Conservation (phyloP, 441 rosid genomes). For the Lepidium campestre region DNA sequence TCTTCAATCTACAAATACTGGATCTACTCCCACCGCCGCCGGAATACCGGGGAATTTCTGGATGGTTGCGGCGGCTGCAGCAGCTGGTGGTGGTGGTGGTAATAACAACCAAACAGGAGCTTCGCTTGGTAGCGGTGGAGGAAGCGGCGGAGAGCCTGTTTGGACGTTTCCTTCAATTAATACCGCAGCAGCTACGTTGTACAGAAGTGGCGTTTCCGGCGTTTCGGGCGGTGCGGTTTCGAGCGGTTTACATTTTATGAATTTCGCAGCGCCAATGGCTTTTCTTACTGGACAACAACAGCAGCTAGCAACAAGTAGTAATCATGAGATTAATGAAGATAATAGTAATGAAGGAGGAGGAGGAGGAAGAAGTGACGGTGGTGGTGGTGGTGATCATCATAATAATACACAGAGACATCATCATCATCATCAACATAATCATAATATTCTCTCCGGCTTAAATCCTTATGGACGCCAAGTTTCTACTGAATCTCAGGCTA, state of each 20-base stretch:
- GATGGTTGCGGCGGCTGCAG: conserved; percentile 30
- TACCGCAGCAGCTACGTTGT: conserved; percentile 26
- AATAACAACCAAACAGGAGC: conserved; percentile 11
- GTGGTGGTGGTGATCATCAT: conserved; percentile 20
- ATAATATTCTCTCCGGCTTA: conserved; percentile 25
- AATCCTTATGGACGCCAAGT: conserved; percentile 27
- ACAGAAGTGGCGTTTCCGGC: conserved; percentile 29
- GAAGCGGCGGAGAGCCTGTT: conserved; percentile 18
- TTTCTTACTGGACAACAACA: conserved; percentile 30
- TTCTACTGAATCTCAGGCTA: conserved; percentile 30
- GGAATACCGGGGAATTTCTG: conserved; percentile 28
- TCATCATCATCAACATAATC: conserved; percentile 8
- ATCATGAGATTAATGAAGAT: conserved; percentile 28
- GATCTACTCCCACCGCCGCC: conserved; percentile 13
- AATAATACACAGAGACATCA: conserved; percentile 20
- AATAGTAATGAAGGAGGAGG: conserved; percentile 13
- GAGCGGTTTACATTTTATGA: conserved; percentile 33
- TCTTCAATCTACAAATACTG: conserved; percentile 28
- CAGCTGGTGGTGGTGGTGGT: background rate
- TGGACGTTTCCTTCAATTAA: conserved; percentile 30
- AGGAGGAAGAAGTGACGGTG: conserved; percentile 21
- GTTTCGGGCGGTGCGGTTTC: conserved; percentile 22
- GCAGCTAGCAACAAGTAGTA: conserved; percentile 17
- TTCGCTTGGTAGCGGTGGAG: conserved; percentile 1
- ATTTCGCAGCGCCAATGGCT: conserved; percentile 30